Evolutionary conservation across 768 basidiomycete species (phyloP).

Genomic region (Kockovaella imperatae): DNA sequence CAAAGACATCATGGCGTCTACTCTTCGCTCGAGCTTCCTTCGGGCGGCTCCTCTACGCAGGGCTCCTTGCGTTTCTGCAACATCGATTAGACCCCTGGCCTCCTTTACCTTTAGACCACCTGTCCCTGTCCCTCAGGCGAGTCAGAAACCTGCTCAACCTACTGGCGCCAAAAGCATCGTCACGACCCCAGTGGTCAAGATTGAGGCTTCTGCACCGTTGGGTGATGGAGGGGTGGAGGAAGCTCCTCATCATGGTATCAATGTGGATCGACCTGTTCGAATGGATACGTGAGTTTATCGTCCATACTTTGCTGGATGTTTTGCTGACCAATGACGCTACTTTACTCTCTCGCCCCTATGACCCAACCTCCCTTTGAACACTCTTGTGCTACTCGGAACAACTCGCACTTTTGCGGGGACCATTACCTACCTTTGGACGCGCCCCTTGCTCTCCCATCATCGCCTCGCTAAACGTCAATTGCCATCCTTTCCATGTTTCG

Average conservation of each 20-base stretch:
- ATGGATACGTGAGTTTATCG: conserved; percentile 42
- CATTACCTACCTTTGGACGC: no score
- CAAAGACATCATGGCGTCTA: conserved; percentile 9
- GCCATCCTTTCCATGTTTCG: no score
- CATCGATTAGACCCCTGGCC: conserved; percentile 12
- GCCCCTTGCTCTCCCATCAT: no score
- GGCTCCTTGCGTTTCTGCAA: conserved; percentile 1
- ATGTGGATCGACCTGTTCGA: conserved; percentile 34
- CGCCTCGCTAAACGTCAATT: no score
- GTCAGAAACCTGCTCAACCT: conserved; percentile 3
- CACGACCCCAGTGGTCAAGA: conserved; percentile 10
- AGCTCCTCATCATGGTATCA: conserved; percentile 40
- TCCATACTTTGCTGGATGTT: background rate
- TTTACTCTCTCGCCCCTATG: conserved; percentile 15
- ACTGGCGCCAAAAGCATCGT: conserved; percentile 3
- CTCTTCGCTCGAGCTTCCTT: conserved; percentile 21
- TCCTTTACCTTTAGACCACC: conserved; percentile 7
- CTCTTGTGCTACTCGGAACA: no score
- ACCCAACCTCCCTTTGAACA: conserved; percentile 12
- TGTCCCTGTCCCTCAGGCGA: background rate
- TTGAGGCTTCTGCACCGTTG: conserved; percentile 19
- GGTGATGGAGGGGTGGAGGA: conserved; percentile 38
- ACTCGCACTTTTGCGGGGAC: no score
- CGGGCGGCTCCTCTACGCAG: conserved; percentile 5
- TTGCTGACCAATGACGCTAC: no score